phyloP scores from a whole-genome alignment of 1,139 yeast species.

The Saccharomyces hybrid region DNA sequence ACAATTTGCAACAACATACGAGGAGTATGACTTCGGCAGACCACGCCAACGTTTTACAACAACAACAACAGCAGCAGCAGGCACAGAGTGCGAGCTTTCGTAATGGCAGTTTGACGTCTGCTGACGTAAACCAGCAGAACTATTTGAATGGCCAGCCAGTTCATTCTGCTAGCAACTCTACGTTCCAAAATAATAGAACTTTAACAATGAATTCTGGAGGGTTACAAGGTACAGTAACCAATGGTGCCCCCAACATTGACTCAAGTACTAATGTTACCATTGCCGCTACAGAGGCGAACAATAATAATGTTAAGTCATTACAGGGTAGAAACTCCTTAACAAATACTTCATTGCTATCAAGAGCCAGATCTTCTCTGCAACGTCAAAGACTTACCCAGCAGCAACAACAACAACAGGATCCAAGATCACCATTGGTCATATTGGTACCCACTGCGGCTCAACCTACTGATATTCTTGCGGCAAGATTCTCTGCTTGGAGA shows the following conservation, averaged over 20 bases:
- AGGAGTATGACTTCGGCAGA: slow-evolving; percentile 12
- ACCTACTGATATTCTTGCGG: slow-evolving; percentile 85
- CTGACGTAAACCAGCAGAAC: slow-evolving; percentile 5
- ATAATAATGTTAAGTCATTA: not conserved
- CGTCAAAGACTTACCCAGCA: slow-evolving; percentile 10
- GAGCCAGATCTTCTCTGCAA: slow-evolving; percentile 12
- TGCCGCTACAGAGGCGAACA: not conserved
- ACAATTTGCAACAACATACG: slow-evolving; percentile 25
- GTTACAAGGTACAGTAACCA: slow-evolving; percentile 1
- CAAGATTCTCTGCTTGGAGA: slow-evolving; percentile 82
- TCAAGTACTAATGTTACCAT: not conserved
- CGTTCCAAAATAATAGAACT: not conserved
- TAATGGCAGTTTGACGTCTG: slow-evolving; percentile 8
- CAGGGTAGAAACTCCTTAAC: slow-evolving; percentile 16
- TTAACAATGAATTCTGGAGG: not conserved
- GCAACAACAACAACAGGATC: slow-evolving; percentile 24
- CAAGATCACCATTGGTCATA: slow-evolving; percentile 39
- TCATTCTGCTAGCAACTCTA: not conserved
- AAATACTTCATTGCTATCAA: slow-evolving; percentile 12
- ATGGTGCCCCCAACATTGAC: slow-evolving; percentile 5
- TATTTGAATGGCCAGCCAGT: not conserved
- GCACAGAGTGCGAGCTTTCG: slow-evolving; percentile 5
- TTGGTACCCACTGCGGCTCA: slow-evolving; percentile 48
- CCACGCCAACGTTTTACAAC: slow-evolving; percentile 3
- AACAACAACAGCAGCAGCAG: slow-evolving; percentile 4